Conservation (phyloP, 2,329 filamentous ascomycete genomes). For the Trichoderma atroviride region DNA sequence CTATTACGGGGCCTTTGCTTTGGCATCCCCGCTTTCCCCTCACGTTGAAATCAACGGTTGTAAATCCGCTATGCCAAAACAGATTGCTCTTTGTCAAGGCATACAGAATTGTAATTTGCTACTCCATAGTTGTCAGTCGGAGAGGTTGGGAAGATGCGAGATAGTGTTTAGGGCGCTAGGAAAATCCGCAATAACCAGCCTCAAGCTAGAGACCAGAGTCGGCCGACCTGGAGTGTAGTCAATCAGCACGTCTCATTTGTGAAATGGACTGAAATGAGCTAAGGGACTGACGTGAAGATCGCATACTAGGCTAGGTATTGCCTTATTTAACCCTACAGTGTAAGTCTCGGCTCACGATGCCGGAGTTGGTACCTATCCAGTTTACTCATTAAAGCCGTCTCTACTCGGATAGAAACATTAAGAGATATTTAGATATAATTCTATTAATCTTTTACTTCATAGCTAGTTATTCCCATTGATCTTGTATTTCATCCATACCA, state of each 20-base stretch:
- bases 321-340: no score
- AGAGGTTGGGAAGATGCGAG: background rate
- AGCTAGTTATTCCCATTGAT: background rate
- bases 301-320: background rate
- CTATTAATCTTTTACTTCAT: background rate
- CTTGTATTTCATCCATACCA: background rate
- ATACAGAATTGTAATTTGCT: background rate
- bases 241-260: background rate
- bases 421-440: no score
- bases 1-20: background rate
- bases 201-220: background rate
- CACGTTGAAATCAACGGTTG: background rate
- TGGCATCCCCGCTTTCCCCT: conserved; percentile 9
- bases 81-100: conserved; percentile 3
- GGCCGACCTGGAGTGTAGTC: background rate
- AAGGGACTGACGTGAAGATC: background rate
- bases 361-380: background rate
- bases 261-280: no score
- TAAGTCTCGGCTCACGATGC: background rate
- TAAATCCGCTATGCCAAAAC: conserved; percentile 11
- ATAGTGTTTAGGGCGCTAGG: background rate
- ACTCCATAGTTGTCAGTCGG: background rate
- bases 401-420: background rate
- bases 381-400: background rate
- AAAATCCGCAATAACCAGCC: background rate